Evolutionary conservation across 495 filamentous ascomycete species (phyloP).

Genomic region (Evansstolkia leycettana): DNA sequence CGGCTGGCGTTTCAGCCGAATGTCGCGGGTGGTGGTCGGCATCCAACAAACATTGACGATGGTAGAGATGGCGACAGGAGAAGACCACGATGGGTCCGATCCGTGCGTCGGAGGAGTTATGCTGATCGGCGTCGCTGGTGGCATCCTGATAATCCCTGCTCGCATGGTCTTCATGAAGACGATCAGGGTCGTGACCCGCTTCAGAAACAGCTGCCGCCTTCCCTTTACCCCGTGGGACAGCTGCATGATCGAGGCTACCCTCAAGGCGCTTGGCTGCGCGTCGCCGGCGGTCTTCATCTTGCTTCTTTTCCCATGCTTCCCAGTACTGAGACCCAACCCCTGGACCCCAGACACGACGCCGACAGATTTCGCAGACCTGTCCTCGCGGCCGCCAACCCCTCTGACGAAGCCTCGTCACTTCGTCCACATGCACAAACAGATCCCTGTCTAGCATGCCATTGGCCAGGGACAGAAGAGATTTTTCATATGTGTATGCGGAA

Average conservation of each 20-base stretch:
- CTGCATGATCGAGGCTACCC: constrained; percentile 15
- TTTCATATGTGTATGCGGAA: constrained; percentile 88
- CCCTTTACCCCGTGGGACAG: constrained; percentile 25
- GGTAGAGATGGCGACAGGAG: constrained; percentile 43
- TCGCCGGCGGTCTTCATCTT: constrained; percentile 31
- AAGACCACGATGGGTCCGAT: constrained; percentile 34
- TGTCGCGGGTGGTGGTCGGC: constrained; percentile 8
- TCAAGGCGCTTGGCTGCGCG: constrained; percentile 18
- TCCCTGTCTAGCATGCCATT: constrained; percentile 81
- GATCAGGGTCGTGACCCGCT: constrained; percentile 8
- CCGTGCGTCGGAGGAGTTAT: constrained; percentile 2
- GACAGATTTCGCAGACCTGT: constrained; percentile 79
- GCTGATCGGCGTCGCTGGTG: constrained; percentile 7
- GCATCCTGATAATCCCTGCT: constrained; percentile 5
- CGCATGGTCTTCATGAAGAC: constrained; percentile 7
- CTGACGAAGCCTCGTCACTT: constrained; percentile 63
- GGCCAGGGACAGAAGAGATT: constrained; percentile 71
- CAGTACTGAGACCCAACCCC: constrained; percentile 69
- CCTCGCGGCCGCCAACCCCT: constrained; percentile 80
- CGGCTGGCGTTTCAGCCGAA: constrained; percentile 9
- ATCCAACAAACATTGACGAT: constrained; percentile 34
- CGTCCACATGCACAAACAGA: constrained; percentile 71
- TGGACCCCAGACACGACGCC: constrained; percentile 76
- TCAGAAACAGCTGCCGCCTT: constrained; percentile 23
- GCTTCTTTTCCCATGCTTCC: constrained; percentile 63